These are phyloP conservation scores for Phytopythium kandeliae DNA, from an alignment of 352 stramenopile species.

Conservation along the genomic window DNA sequence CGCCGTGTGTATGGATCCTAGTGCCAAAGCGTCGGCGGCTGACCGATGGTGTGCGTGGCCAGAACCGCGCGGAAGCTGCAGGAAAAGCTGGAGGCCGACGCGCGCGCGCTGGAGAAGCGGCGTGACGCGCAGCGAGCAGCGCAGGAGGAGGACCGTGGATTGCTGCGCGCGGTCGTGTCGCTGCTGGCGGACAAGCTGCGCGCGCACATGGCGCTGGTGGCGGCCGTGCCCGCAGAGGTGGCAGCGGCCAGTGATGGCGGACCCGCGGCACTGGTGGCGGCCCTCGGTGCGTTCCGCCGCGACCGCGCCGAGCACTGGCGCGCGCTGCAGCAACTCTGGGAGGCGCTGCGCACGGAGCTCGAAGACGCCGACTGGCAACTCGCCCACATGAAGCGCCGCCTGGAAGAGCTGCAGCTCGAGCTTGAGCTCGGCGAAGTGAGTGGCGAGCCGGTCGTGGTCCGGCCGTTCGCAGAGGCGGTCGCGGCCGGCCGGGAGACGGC, in stretches of 20 bases:
- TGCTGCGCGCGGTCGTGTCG: slow-evolving; percentile 41
- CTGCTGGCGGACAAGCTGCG: slow-evolving; percentile 34
- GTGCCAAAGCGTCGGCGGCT: too few species aligned
- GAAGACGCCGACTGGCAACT: slow-evolving; percentile 64
- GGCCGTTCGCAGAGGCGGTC: slow-evolving; percentile 65
- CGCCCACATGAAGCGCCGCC: slow-evolving; percentile 39
- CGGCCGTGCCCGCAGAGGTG: slow-evolving; percentile 19
- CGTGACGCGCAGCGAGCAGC: slow-evolving; percentile 9
- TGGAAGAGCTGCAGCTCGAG: slow-evolving; percentile 45
- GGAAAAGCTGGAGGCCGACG: slow-evolving; percentile 21
- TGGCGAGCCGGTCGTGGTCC: not conserved
- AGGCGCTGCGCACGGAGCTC: slow-evolving; percentile 32
- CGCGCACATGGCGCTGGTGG: slow-evolving; percentile 41
- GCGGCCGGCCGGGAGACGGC: slow-evolving; percentile 51
- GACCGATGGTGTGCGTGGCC: too few species aligned
- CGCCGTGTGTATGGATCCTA: not conserved
- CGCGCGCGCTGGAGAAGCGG: slow-evolving; percentile 23
- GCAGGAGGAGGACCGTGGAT: slow-evolving; percentile 31
- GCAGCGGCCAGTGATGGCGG: not conserved
- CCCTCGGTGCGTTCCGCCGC: slow-evolving; percentile 16
- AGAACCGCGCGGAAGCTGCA: slow-evolving; percentile 44
- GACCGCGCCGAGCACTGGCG: slow-evolving; percentile 36
- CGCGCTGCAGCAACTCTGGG: slow-evolving; percentile 38
- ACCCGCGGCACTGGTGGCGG: slow-evolving; percentile 7
- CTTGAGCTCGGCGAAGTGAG: slow-evolving; percentile 6